A percentile compares a stretch with the other conserved stretches of the same genome.
Conservation (phyloP, 371 early-diverging fungal species). For the Catenaria anguillulae region DNA sequence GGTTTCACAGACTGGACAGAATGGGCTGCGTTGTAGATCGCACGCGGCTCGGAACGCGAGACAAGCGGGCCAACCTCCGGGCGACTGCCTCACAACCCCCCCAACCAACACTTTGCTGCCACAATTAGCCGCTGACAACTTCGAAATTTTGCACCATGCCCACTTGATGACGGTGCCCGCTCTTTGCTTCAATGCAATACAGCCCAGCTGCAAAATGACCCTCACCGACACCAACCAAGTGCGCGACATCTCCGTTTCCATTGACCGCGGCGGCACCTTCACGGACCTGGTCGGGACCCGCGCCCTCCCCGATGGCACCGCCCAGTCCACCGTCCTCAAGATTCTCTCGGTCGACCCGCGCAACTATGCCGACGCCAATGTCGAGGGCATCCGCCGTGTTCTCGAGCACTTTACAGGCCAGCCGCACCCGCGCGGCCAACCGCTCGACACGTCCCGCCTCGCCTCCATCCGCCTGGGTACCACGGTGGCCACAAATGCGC, state of each 20-base stretch:
- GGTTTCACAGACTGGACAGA: no score
- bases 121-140: no score
- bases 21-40: no score
- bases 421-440: constrained; percentile 45
- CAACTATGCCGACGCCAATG: constrained; percentile 85
- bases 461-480: constrained; percentile 83
- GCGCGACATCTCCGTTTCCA: neutral
- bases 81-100: no score
- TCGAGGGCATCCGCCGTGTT: constrained; percentile 75
- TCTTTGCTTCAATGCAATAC: no score
- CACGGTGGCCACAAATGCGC: constrained; percentile 93
- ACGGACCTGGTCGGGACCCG: constrained; percentile 64
- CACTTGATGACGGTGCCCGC: no score
- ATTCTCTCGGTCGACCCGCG: constrained; percentile 78
- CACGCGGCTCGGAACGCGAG: no score
- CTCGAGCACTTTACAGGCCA: constrained; percentile 58
- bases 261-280: constrained; percentile 52
- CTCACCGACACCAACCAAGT: no score
- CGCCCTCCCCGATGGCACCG: constrained; percentile 39
- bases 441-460: constrained; percentile 48
- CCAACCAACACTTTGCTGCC: no score
- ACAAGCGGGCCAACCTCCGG: no score
- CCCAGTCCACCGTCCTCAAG: constrained; percentile 41
- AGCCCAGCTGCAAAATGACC: no score
- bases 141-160: no score